These are phyloP conservation scores for Stylonectria norvegica DNA, from an alignment of 2,329 filamentous ascomycete species.

Conservation along the genomic window DNA sequence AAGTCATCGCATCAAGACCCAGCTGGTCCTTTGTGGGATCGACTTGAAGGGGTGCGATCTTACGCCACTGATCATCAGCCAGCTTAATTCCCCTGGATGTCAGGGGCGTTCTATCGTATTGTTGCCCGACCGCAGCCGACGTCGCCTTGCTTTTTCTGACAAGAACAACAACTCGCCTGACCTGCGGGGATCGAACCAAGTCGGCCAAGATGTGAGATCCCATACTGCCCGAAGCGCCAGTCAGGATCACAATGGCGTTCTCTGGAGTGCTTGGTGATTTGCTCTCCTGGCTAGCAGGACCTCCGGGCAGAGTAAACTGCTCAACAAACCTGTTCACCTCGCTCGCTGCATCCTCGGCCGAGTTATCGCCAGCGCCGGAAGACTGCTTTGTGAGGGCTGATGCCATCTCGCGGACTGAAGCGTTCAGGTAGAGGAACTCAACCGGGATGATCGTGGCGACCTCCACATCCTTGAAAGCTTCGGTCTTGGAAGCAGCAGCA, in stretches of 20 bases:
- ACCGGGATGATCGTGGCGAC: conserved; percentile 10
- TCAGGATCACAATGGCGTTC: conserved; percentile 16
- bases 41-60: conserved; percentile 14
- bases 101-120: conserved; percentile 7
- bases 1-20: conserved; percentile 11
- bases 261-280: conserved; percentile 6
- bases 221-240: conserved; percentile 18
- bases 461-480: conserved; percentile 11
- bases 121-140: neutral
- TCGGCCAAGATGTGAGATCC: conserved; percentile 15
- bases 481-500: conserved; percentile 11
- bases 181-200: conserved; percentile 8
- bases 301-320: conserved; percentile 4
- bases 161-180: conserved; percentile 11
- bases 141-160: conserved; percentile 3
- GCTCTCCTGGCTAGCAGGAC: neutral
- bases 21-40: conserved; percentile 14
- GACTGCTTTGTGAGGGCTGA: conserved; percentile 6
- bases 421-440: conserved; percentile 19
- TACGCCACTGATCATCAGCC: conserved; percentile 10
- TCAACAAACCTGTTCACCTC: conserved; percentile 7
- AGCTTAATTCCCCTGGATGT: conserved; percentile 8
- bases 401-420: conserved; percentile 11
- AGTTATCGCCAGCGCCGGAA: neutral
- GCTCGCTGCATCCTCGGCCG: neutral